A percentile compares a stretch with the other conserved stretches of the same genome.
phyloP scores from a whole-genome alignment of 2,329 filamentous ascomycete species.

The Aureobasidium zeae region DNA sequence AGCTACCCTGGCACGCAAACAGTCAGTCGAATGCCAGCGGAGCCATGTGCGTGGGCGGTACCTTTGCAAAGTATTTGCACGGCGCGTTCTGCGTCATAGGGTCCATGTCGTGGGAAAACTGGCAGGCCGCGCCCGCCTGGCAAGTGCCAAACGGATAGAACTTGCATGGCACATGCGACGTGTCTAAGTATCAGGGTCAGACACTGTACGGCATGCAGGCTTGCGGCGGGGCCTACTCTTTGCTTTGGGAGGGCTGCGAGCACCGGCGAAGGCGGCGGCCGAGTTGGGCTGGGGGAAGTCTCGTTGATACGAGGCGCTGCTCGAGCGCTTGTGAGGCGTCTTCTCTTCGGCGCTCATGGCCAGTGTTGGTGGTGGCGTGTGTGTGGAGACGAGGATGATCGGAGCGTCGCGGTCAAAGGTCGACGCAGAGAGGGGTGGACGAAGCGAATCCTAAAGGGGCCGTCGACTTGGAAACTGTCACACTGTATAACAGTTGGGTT shows the following conservation, averaged over 20 bases:
- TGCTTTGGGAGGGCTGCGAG: constrained; percentile 41
- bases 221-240: constrained; percentile 32
- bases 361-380: constrained; percentile 15
- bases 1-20: constrained; percentile 67
- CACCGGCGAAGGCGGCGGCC: constrained; percentile 18
- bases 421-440: constrained; percentile 2
- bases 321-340: constrained; percentile 17
- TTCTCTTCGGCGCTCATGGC: constrained; percentile 13
- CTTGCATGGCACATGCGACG: constrained; percentile 96
- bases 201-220: constrained; percentile 7
- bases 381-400: constrained; percentile 29
- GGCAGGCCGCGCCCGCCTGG: constrained; percentile 91
- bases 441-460: constrained; percentile 7
- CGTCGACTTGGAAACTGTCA: constrained; percentile 4
- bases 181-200: constrained; percentile 50
- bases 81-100: constrained; percentile 71
- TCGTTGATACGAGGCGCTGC: constrained; percentile 9
- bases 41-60: constrained; percentile 32
- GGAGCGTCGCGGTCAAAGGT: constrained; percentile 11
- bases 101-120: constrained; percentile 89
- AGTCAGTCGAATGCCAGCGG: constrained; percentile 21
- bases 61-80: constrained; percentile 99
- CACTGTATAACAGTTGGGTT: constrained; percentile 7
- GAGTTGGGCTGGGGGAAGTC: constrained; percentile 11
- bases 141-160: constrained; percentile 96